Evolutionary conservation across 2,329 filamentous ascomycete species (phyloP).

Genomic region (Calonectria hongkongensis): DNA sequence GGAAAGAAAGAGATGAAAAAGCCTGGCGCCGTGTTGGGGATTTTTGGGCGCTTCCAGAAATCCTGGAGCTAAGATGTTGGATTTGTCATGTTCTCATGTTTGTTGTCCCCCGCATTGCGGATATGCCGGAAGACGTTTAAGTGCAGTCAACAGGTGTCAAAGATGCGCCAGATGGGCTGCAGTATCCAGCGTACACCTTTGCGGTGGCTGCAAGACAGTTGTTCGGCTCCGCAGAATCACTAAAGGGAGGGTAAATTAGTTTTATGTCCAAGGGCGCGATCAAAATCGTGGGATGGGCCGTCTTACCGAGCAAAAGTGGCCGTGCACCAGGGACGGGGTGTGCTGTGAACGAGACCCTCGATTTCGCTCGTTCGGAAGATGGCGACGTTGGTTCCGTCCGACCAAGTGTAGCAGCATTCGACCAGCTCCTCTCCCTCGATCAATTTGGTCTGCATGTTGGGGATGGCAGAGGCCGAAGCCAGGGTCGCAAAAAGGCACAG

Average conservation of each 20-base stretch:
- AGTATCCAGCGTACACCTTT: not conserved
- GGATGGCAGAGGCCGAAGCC: not conserved
- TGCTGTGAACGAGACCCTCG: not conserved
- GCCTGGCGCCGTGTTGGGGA: too few species aligned
- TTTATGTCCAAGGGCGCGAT: not conserved
- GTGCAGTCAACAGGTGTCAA: not conserved
- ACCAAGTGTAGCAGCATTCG: conserved; percentile 3
- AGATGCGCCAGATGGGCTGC: not conserved
- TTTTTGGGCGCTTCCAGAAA: too few species aligned
- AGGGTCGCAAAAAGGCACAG: not conserved
- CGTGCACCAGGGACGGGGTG: not conserved
- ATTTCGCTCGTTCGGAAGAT: not conserved
- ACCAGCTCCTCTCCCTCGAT: not conserved
- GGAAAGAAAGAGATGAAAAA: too few species aligned
- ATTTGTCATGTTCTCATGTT: not conserved
- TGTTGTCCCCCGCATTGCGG: not conserved
- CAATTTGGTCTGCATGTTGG: not conserved
- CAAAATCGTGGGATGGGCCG: not conserved
- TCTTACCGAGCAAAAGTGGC: not conserved
- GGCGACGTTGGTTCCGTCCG: not conserved
- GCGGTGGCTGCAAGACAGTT: not conserved
- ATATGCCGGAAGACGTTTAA: not conserved
- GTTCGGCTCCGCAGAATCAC: not conserved
- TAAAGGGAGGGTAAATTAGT: not conserved
- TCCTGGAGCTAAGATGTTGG: too few species aligned